Conservation (phyloP, 108 stramenopile species). For the Nitzschia inconspicua region DNA sequence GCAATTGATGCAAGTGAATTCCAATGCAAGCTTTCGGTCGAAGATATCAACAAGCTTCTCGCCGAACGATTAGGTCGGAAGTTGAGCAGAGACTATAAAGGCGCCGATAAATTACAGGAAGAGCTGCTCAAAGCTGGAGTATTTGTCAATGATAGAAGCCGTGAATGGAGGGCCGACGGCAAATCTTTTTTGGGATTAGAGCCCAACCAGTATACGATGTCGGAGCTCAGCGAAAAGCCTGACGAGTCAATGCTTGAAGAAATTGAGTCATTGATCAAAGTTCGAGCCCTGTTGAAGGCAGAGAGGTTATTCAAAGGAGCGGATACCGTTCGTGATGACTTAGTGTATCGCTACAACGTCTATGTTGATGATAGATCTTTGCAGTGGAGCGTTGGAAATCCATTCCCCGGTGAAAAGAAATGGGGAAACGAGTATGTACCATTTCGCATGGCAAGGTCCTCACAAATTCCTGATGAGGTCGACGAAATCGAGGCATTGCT, state of each 20-base stretch:
- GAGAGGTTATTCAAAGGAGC: conserved; percentile 47
- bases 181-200: conserved; percentile 23
- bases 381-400: conserved; percentile 51
- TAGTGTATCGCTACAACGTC: conserved; percentile 39
- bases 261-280: conserved; percentile 23
- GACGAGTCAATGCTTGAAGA: not conserved
- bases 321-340: conserved; percentile 51
- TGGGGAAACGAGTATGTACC: not conserved
- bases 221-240: too few relatives aligned
- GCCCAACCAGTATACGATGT: not conserved
- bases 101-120: conserved; percentile 58
- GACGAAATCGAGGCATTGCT: conserved; percentile 26
- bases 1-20: conserved; percentile 44
- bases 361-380: conserved; percentile 43
- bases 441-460: not conserved
- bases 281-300: conserved; percentile 34
- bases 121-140: conserved; percentile 45
- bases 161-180: conserved; percentile 73
- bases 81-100: conserved; percentile 41
- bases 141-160: conserved; percentile 45
- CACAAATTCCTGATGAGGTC: conserved; percentile 17
- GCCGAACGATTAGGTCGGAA: conserved; percentile 60
- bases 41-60: conserved; percentile 57
- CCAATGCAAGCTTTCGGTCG: conserved; percentile 39
- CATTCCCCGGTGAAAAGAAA: conserved; percentile 27